Base-by-base conservation (phyloP, 23 red algal species). In the Gracilaria gracilis region DNA sequence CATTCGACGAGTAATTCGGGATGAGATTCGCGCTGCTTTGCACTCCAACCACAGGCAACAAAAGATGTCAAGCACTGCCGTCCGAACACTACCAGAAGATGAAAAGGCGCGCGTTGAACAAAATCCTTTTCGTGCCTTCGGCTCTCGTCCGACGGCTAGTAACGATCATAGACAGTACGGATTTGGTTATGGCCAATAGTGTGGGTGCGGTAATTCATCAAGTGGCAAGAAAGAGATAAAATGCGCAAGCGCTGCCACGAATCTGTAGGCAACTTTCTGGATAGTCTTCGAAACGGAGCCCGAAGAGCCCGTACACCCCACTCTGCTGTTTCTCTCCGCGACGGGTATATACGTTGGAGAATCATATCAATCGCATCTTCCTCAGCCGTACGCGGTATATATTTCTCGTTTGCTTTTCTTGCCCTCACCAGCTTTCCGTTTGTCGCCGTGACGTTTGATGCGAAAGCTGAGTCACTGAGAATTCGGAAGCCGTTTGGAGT, bases 281-380 rank as follows among this genome's bases (percentile, higher is more conserved):
- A 33, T 39, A 86, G 36, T 9, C 82, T 8, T 20, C 59, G 49
- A 88, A 88, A 88, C 8, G 84, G 48, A 24, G 27, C 66, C 27
- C 64, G 59, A 1, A 88, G 19, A 4, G 84, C 64, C 4, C 65
- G 29, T 14, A 88, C 48, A 16, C 67, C 84, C 84, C 84, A 57
- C 44, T 88, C 84, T 16, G 64, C 84, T 33, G 65, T 47, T 75
- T 77, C 67, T 59, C 67, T 75, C 36, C 64, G 27, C 9, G 29
- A 67, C 1, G 84, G 47, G n/a, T 47, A 57, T 21, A 75, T 65
- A 16, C 67, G 40, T 48, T 75, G 84, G 5, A 88, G 28, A 25
- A 88, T 88, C 40, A 75, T 73, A 57, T 88, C 84, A 5, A 88
- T 61, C 0, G 38, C 64, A 12, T 59, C 67, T 54, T 67, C 4